Conservation (phyloP, 805 yeast genomes). For the Wickerhamomyces strasburgensis region DNA sequence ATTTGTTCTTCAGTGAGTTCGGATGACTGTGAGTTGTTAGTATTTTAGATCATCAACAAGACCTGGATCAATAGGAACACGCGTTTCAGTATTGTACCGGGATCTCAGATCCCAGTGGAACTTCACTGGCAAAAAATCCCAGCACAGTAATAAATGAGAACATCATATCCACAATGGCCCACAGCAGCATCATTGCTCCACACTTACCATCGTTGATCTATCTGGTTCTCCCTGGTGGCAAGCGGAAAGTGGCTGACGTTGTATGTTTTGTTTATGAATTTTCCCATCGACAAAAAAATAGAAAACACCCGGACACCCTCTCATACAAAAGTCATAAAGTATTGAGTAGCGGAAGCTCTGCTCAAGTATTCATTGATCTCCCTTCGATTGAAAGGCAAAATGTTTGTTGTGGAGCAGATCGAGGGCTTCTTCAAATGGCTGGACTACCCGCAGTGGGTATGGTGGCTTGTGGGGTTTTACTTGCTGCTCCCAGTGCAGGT, state of each 20-base stretch:
- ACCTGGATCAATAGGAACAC: not conserved
- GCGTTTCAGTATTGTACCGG: not conserved
- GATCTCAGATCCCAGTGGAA: too few species aligned
- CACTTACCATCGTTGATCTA: not conserved
- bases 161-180: conserved; percentile 1
- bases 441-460: conserved; percentile 34
- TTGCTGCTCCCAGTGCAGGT: conserved; percentile 32
- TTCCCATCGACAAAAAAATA: not conserved
- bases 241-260: too few species aligned
- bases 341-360: too few species aligned
- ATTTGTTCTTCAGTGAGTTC: conserved; percentile 94
- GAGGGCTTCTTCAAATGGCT: conserved; percentile 14
- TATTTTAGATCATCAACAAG: not conserved
- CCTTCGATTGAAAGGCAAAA: not conserved
- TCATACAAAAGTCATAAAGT: too few species aligned
- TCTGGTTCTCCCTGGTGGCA: not conserved
- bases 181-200: too few species aligned
- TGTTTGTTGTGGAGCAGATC: not conserved
- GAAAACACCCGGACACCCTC: conserved; percentile 4
- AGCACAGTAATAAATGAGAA: not conserved
- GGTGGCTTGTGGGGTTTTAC: conserved; percentile 43
- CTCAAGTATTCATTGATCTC: too few species aligned
- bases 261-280: not conserved
- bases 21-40: conserved; percentile 33
- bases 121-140: too few species aligned